These are phyloP conservation scores for Ceratobasidium theobromae DNA, from an alignment of 1,284 basidiomycete genomes.

Conservation along the genomic window DNA sequence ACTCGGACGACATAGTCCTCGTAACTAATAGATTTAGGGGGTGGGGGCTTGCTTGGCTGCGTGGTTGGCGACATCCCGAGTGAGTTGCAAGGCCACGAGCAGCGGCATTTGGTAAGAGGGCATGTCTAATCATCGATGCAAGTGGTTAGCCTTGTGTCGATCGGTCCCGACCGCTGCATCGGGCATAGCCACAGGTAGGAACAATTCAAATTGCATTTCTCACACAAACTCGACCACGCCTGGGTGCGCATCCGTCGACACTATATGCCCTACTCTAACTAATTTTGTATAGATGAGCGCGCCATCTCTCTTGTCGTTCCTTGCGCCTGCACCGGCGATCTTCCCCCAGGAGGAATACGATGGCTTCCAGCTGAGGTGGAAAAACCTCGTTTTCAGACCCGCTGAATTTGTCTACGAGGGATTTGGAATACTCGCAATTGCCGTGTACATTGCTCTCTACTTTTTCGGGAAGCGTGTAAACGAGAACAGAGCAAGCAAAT, in stretches of 20 bases:
- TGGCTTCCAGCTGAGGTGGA: constrained; percentile 70
- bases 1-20: constrained; percentile 57
- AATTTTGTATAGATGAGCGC: constrained; percentile 12
- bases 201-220: not conserved
- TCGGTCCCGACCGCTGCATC: too few species aligned
- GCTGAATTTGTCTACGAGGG: constrained; percentile 74
- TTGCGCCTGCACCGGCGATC: constrained; percentile 53
- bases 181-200: not conserved
- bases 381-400: constrained; percentile 75
- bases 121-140: not conserved
- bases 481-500: constrained; percentile 55
- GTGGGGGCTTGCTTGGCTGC: not conserved
- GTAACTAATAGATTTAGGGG: constrained; percentile 54
- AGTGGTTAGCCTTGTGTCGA: too few species aligned
- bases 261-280: not conserved
- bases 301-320: constrained; percentile 45
- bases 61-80: not conserved
- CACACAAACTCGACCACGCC: not conserved
- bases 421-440: constrained; percentile 54
- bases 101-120: not conserved
- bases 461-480: constrained; percentile 60
- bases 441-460: constrained; percentile 57
- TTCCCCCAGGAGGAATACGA: constrained; percentile 52
- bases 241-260: not conserved
- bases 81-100: not conserved